Evolutionary conservation across 1,284 basidiomycete species (phyloP), one percentile per base, ranked within the genome.

Genomic region (Cryptococcus jaspeensis): DNA sequence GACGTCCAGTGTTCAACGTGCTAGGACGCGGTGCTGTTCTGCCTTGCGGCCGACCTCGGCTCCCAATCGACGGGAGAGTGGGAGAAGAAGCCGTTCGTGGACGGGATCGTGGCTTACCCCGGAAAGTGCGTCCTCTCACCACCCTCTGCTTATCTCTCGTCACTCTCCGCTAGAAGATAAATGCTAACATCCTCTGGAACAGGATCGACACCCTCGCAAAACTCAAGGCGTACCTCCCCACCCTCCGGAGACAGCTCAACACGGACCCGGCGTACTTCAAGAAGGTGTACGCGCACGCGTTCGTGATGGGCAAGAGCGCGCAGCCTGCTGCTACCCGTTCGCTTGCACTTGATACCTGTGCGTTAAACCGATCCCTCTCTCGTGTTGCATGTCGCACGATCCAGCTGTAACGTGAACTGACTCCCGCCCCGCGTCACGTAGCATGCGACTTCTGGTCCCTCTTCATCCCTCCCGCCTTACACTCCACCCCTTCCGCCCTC

Each of bases 241-340:
- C 77, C 35, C 78, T 95, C 55, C 82, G 86, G 41, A 76, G 81
- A 49, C 84, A 84, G 68, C 84, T 95, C 41, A 82, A 81, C 23
- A 79, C 81, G 7, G 87, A 94, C 68, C 80, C 85, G 0, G 80
- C 75, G 0, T 92, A 92, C 77, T 98, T 95, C 79, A 84, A 84
- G 61, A 85, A 86, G 62, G 90, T 97, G 11, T 99, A 98, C 79
- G 84, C 84, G 64, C 88, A 87, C 76, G 89, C 91, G 0, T 99
- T 97, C 70, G 85, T 87, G 59, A 91, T 97, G 76, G 89, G 87
- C 25, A 85, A 88, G 58, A 36, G 41, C 5, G 22, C 20, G 22
- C 25, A 37, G 5, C 16, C 32, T 12, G 7, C 47, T 6, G 15
- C 28, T n/a, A 36, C 25, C 22, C 50, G 41, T 25, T 42, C 50